Base-by-base conservation (phyloP, 2,329 filamentous ascomycete genomes). In the Penicillium polonicum region DNA sequence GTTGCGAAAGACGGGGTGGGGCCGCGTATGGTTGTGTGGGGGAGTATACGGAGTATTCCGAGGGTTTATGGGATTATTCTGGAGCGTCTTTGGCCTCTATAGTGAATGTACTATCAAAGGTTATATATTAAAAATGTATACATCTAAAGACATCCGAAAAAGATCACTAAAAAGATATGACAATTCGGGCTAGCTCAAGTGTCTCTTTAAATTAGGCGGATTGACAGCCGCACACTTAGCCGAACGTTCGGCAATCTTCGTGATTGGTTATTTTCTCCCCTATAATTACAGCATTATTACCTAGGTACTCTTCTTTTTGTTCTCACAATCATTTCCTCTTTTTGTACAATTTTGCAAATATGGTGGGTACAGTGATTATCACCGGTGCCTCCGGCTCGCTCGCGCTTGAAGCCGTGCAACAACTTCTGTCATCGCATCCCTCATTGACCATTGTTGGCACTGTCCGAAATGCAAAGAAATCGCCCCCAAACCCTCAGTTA, bases 331-430 rank as follows among this genome's bases (percentile, higher is more conserved):
- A 27, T 27, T 43, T n/a, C 8, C 9, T 27, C 23, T n/a, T 43
- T 17, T 27, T 12, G 4, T 12, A 12, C 8, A 17, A n/a, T 12
- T 25, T 25, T 21, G 15, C 23, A 27, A 38, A 49, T 10, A 60
- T 55, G 50, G 25, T 10, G 5, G 55, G 45, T 0, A 58, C 58
- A 8, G 27, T 60, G 1, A 39, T 60, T 9, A 54, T 60, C 25
- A 60, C 58, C 15, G 58, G 58, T 6, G 58, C 55, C 13, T 49
- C 55, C 4, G 55, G 58, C 29, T 60, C 58, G 0, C 36, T 60
- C 12, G 58, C 55, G 1, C 17, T 58, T 21, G 33, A 53, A 42
- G 55, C 58, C 0, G 29, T 60, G 15, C 55, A 58, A 25, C 55
- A 60, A 19, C n/a, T 60, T 15, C 42, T 60, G 7, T 48, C 38